phyloP scores from a whole-genome alignment of 1,284 basidiomycete genomes.

The Sanghuangporus sanghuang region DNA sequence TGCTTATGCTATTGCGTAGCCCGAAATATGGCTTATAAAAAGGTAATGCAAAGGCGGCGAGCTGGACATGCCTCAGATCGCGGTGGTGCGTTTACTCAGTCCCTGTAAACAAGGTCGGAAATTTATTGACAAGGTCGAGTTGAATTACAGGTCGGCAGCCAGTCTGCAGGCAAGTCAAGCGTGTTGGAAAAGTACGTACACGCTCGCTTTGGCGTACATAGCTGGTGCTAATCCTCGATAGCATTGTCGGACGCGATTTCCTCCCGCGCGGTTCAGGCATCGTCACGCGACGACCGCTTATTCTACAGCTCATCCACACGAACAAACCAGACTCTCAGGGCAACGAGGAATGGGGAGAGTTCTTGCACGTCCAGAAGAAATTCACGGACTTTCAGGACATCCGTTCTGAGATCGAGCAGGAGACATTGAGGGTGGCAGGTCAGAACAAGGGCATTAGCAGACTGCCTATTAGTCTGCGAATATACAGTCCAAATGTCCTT shows the following conservation, averaged over 20 bases:
- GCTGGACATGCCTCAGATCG: constrained; percentile 82
- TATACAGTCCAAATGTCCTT: constrained; percentile 93
- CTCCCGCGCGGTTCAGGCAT: constrained; percentile 92
- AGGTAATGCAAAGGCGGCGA: constrained; percentile 55
- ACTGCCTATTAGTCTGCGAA: constrained; percentile 89
- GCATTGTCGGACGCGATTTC: constrained; percentile 94
- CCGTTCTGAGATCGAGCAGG: constrained; percentile 95
- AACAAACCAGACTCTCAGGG: constrained; percentile 48
- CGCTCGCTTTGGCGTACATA: background rate
- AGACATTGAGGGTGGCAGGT: constrained; percentile 95
- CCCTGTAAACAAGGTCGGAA: background rate
- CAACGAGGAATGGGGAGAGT: constrained; percentile 89
- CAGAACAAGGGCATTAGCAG: constrained; percentile 99
- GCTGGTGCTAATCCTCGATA: constrained; percentile 28
- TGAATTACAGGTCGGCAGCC: constrained; percentile 66
- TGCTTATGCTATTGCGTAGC: constrained; percentile 17
- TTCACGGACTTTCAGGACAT: constrained; percentile 96
- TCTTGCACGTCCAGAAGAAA: constrained; percentile 92
- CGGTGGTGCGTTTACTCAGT: constrained; percentile 48
- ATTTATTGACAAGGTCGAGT: background rate
- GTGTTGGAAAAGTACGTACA: constrained; percentile 74
- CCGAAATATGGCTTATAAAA: constrained; percentile 11
- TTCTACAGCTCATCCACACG: constrained; percentile 94
- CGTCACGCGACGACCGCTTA: constrained; percentile 91
- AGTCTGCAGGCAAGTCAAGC: constrained; percentile 83